Percentiles rank a stretch among this genome's conserved stretches.
Evolutionary conservation across 2,329 filamentous ascomycete species (phyloP).

Genomic region (Trichophyton simii): DNA sequence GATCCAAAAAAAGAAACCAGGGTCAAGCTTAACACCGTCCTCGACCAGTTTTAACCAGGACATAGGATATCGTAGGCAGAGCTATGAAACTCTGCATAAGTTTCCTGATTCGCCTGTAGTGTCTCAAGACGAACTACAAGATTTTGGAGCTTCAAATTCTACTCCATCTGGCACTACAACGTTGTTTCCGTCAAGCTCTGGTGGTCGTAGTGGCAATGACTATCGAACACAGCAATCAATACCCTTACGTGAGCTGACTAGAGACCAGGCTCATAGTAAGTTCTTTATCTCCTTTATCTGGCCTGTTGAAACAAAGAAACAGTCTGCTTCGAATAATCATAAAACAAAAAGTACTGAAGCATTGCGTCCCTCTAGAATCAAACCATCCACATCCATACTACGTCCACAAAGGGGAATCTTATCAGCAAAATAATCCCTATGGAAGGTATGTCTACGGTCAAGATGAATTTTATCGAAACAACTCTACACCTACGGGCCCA

Average conservation of each 20-base stretch:
- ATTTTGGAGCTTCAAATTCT: not conserved
- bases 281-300: not conserved
- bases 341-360: not conserved
- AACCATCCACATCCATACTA: not conserved
- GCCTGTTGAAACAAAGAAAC: too few relatives aligned
- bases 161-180: not conserved
- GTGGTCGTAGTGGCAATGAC: not conserved
- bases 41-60: not conserved
- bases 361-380: not conserved
- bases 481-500: not conserved
- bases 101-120: not conserved
- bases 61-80: not conserved
- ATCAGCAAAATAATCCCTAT: not conserved
- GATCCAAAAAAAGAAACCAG: not conserved
- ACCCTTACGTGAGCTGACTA: not conserved
- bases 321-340: too few relatives aligned
- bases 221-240: not conserved
- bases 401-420: not conserved
- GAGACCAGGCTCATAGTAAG: not conserved
- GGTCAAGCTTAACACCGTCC: not conserved
- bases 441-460: not conserved
- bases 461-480: not conserved
- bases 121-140: not conserved
- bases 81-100: not conserved
- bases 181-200: not conserved